Base-by-base conservation (phyloP, 306 rosid genomes). In the Gastrolobium villosum region DNA sequence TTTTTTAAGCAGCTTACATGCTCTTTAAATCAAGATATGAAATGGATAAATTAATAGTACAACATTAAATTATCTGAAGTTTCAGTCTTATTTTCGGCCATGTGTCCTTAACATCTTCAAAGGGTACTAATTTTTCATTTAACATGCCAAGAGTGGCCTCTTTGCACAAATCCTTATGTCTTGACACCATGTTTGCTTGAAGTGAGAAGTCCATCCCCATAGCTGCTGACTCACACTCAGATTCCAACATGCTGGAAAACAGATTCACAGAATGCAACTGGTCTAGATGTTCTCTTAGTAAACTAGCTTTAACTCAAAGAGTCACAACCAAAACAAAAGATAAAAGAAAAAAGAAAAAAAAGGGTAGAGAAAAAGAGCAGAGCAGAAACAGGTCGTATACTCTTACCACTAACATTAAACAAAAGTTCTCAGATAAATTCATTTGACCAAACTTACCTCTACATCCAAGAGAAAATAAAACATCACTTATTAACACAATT, bases 111-210 rank as follows among this genome's bases (percentile, higher is more conserved):
- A n/a, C n/a, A n/a, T n/a, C n/a, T n/a, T n/a, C n/a, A n/a, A n/a
- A n/a, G n/a, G n/a, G n/a, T n/a, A n/a, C n/a, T n/a, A n/a, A n/a
- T n/a, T n/a, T n/a, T n/a, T n/a, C n/a, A n/a, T n/a, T n/a, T n/a
- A n/a, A n/a, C n/a, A n/a, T n/a, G n/a, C n/a, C n/a, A n/a, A n/a
- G n/a, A n/a, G n/a, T n/a, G n/a, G n/a, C n/a, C n/a, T n/a, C n/a
- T n/a, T n/a, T n/a, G n/a, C n/a, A n/a, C n/a, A n/a, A n/a, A n/a
- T 40, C 98, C 99, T 75, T 90, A 93, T 30, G 98, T 93, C 81
- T 91, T 86, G 78, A 96, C 92, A 37, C 86, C 82, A 28, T 84
- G 97, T 72, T 86, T 93, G 87, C 65, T 86, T 73, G 94, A 89
- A 83, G 85, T 69, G 56, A 89, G 82, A 68, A 85, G 81, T 44